Base-by-base conservation (phyloP, 2,329 filamentous ascomycete species). In the Hypoxylon sp. region DNA sequence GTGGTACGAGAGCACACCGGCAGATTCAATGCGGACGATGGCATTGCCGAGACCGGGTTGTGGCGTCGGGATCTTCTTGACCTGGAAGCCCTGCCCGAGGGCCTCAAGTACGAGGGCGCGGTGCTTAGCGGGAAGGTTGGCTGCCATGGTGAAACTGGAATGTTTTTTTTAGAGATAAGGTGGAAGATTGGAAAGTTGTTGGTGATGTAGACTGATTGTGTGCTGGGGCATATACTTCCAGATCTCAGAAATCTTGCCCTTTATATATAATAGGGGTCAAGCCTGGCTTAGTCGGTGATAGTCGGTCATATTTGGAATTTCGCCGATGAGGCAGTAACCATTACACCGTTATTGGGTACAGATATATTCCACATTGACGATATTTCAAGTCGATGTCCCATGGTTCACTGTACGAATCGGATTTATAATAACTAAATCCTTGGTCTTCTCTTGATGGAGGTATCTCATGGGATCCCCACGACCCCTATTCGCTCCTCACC, bases 1-100 rank as follows among this genome's bases (percentile, higher is more conserved):
- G 11, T 71, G 68, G 70, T 83, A 84, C 7, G 79, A 76, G 11
- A 82, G 60, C 2, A 82, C 70, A 2, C 66, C 67, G 2, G 79
- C 74, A 0, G 73, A 72, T 6, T 79, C 65, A 48, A 84, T 71
- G 3, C 72, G 75, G 30, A 83, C 71, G 6, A 83, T 62, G 6
- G 76, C 80, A 19, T 70, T 78, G 20, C 81, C 81, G 2, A 72
- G 69, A 4, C 49, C 69, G 0, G 75, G 65, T 19, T 70, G 30
- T 0, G 78, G 80, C 1, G 72, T 79, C 20, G 76, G 69, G 4
- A 77, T 28, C 4, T 65, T 72, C 56, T 77, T 71, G 32, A 80
- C 56, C 5, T 64, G 56, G 49, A 77, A 63, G 24, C 72, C 70
- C 39, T 68, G 49, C 3, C 59, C 62, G 37, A 67, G 59, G 46